Percentiles rank a stretch among this genome's conserved stretches.
These are phyloP conservation scores for Globisporangium spinosum DNA, from an alignment of 352 stramenopile species.

Conservation along the genomic window DNA sequence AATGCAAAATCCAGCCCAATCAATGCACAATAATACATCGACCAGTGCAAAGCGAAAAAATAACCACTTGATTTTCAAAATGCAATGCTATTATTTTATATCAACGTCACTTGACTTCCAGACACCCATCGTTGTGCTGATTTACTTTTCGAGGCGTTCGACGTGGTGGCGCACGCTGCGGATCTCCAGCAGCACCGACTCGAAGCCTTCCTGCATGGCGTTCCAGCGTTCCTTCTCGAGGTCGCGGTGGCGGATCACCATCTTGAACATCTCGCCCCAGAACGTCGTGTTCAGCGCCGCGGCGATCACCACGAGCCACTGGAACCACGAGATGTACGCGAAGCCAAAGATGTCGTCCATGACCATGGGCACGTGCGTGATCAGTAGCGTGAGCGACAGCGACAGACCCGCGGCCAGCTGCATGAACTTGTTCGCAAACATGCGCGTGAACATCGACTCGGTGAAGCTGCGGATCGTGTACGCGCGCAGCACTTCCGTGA, in stretches of 20 bases:
- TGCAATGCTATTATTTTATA: not conserved
- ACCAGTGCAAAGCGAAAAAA: too few species aligned
- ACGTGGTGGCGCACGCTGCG: conserved; percentile 51
- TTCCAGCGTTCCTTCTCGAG: conserved; percentile 33
- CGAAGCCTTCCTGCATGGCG: conserved; percentile 46
- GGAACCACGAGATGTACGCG: conserved; percentile 39
- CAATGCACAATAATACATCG: not conserved
- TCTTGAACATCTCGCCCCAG: conserved; percentile 44
- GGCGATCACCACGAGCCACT: conserved; percentile 33
- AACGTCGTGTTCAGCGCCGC: conserved; percentile 31
- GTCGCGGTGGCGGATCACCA: conserved; percentile 24
- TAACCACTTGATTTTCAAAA: not conserved
- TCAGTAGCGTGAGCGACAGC: conserved; percentile 34
- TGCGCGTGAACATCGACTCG: conserved; percentile 50
- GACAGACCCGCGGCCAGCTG: conserved; percentile 51
- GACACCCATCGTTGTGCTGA: not conserved
- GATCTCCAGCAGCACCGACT: conserved; percentile 59
- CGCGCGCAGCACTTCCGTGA: conserved; percentile 72
- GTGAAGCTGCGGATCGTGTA: conserved; percentile 78
- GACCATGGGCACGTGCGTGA: conserved; percentile 42
- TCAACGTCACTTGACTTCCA: not conserved
- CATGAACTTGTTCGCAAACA: conserved; percentile 72
- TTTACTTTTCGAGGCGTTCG: conserved; percentile 37
- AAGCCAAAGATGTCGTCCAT: conserved; percentile 54
- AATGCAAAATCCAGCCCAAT: not conserved